Evolutionary conservation across 2,329 filamentous ascomycete species (phyloP).

Genomic region (Ilyonectria destructans): DNA sequence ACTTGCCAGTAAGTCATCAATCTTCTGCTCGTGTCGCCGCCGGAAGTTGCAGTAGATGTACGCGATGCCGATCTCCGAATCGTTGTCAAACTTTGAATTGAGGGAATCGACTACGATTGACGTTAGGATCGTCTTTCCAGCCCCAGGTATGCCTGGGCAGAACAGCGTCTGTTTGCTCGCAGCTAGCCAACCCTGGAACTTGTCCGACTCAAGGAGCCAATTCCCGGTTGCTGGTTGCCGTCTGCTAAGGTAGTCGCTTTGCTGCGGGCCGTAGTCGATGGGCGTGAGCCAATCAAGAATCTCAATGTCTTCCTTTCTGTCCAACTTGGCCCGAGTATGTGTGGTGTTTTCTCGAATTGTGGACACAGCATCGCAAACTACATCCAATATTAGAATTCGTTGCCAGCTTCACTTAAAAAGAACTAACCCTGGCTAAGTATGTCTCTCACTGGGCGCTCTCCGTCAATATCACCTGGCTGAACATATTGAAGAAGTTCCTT

Average conservation of each 20-base stretch:
- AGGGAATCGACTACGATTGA: neutral
- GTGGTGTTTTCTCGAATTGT: no score
- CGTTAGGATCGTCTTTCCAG: neutral
- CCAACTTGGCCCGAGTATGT: no score
- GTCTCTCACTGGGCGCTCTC: no score
- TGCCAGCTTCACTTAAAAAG: no score
- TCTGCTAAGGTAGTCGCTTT: slow-evolving; percentile 54
- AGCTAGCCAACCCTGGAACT: neutral
- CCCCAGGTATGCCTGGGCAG: slow-evolving; percentile 25
- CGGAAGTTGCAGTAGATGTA: slow-evolving; percentile 46
- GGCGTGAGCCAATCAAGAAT: slow-evolving; percentile 57
- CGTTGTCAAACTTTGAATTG: neutral
- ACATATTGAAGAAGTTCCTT: slow-evolving; percentile 16
- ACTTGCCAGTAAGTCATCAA: slow-evolving; percentile 45
- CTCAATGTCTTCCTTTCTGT: neutral
- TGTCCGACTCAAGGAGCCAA: neutral
- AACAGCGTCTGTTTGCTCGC: slow-evolving; percentile 44
- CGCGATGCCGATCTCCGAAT: slow-evolving; percentile 43
- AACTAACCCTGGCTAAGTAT: no score
- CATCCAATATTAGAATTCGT: no score
- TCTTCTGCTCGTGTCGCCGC: slow-evolving; percentile 47
- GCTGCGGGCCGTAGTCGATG: slow-evolving; percentile 55
- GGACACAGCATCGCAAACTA: no score
- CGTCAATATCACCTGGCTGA: neutral
- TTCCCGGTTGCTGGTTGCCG: slow-evolving; percentile 54